A percentile compares a stretch with the other conserved stretches of the same genome.
Evolutionary conservation across 2,329 filamentous ascomycete genomes (phyloP).

Genomic region (Scedosporium boydii): DNA sequence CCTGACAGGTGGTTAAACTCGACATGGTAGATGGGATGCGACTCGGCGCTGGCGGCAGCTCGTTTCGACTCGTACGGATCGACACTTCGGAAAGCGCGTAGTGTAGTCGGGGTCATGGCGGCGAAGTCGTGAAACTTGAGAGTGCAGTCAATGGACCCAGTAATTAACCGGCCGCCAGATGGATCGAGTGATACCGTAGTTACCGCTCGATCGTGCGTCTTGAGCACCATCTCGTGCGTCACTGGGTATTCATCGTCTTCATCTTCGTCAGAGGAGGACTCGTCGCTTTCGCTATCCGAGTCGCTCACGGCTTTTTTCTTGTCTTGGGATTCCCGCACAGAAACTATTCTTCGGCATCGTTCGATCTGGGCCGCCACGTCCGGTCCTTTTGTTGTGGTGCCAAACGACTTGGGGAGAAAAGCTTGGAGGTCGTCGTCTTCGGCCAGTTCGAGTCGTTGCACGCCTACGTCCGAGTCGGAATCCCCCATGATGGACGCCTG

Average conservation of each 20-base stretch:
- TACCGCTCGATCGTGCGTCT: constrained; percentile 82
- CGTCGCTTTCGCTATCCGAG: constrained; percentile 27
- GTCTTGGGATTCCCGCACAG: constrained; percentile 10
- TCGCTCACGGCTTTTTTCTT: constrained; percentile 25
- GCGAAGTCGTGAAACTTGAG: constrained; percentile 93
- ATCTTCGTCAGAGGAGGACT: constrained; percentile 23
- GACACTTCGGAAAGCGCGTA: constrained; percentile 86
- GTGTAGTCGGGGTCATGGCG: constrained; percentile 87
- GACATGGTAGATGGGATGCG: constrained; percentile 79
- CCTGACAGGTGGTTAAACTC: constrained; percentile 79
- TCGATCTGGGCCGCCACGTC: constrained; percentile 76
- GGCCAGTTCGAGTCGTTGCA: constrained; percentile 35
- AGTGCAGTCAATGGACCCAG: constrained; percentile 84
- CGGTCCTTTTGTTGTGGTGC: constrained; percentile 65
- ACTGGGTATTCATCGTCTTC: constrained; percentile 82
- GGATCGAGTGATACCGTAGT: constrained; percentile 79
- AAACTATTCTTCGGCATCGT: constrained; percentile 54
- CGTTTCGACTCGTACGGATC: constrained; percentile 75
- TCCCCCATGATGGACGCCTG: constrained; percentile 29
- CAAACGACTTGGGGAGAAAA: constrained; percentile 76
- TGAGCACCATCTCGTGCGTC: constrained; percentile 85
- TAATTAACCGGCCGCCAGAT: constrained; percentile 73
- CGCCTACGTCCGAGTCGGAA: constrained; percentile 49
- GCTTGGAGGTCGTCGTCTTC: constrained; percentile 62
- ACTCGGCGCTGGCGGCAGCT: constrained; percentile 57